Evolutionary conservation across 129 eudicot genomes (phyloP).

Genomic region (Scalesia atractyloides): DNA sequence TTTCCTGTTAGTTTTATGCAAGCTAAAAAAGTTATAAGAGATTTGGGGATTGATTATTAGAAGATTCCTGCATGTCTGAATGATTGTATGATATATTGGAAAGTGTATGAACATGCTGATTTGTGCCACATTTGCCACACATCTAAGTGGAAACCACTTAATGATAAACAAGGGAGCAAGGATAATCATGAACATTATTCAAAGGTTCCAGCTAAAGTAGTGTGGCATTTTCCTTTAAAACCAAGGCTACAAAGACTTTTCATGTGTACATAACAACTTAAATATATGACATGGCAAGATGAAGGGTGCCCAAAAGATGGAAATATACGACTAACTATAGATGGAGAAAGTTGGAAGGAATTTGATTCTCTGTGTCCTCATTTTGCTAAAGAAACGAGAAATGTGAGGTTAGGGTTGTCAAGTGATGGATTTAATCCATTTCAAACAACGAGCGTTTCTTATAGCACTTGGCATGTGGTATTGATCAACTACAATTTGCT

Average conservation of each 20-base stretch:
- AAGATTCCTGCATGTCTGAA: not conserved
- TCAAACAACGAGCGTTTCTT: too few relatives aligned
- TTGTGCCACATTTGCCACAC: not conserved
- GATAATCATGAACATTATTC: not conserved
- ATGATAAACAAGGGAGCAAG: not conserved
- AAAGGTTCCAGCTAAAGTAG: too few relatives aligned
- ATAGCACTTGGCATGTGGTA: too few relatives aligned
- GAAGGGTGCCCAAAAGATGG: not conserved
- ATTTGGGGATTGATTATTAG: too few relatives aligned
- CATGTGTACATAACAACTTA: slow-evolving; percentile 1
- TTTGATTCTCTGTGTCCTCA: too few relatives aligned
- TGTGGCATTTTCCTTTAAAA: too few relatives aligned
- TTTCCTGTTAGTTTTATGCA: not conserved
- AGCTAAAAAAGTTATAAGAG: not conserved
- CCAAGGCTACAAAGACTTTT: slow-evolving; percentile 1
- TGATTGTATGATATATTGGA: slow-evolving; percentile 11
- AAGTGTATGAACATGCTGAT: not conserved
- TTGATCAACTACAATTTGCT: too few relatives aligned
- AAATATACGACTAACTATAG: too few relatives aligned
- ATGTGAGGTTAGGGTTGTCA: too few relatives aligned
- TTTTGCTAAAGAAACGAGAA: too few relatives aligned
- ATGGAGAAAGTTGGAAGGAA: too few relatives aligned
- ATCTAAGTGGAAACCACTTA: not conserved
- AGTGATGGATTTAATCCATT: too few relatives aligned
- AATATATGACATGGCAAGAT: slow-evolving; percentile 10